phyloP scores from a whole-genome alignment of 1,139 yeast species.

The Arxiozyma slooffiae region DNA sequence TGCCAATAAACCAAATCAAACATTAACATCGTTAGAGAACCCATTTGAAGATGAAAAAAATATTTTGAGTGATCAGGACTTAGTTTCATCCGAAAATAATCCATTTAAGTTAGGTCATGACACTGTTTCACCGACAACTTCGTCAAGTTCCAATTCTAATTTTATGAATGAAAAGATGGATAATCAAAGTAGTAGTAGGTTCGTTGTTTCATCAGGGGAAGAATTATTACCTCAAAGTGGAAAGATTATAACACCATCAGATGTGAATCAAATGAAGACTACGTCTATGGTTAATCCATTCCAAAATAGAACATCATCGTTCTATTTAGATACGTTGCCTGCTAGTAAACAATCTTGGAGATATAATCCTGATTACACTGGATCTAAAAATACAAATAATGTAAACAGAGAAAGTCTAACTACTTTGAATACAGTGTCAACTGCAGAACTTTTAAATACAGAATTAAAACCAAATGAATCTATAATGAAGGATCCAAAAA shows the following conservation, averaged over 20 bases:
- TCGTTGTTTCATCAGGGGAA: background rate
- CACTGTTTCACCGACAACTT: slow-evolving; percentile 9
- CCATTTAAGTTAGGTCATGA: slow-evolving; percentile 43
- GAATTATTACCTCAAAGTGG: slow-evolving; percentile 1
- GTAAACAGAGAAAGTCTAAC: slow-evolving; percentile 46
- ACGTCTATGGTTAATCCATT: slow-evolving; percentile 8
- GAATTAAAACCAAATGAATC: slow-evolving; percentile 57
- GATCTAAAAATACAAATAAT: background rate
- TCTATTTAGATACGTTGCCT: slow-evolving; percentile 28
- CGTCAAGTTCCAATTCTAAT: slow-evolving; percentile 32
- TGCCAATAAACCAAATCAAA: slow-evolving; percentile 35
- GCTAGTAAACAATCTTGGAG: slow-evolving; percentile 64
- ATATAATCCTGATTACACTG: slow-evolving; percentile 34
- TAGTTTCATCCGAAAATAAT: slow-evolving; percentile 41
- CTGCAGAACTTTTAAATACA: slow-evolving; percentile 74
- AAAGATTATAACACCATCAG: slow-evolving; percentile 19
- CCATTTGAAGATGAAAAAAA: slow-evolving; percentile 30
- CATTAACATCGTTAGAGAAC: slow-evolving; percentile 18
- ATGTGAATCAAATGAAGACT: slow-evolving; percentile 17
- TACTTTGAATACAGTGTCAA: slow-evolving; percentile 76
- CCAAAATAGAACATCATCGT: slow-evolving; percentile 23
- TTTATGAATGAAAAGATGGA: slow-evolving; percentile 23
- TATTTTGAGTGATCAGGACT: slow-evolving; percentile 15
- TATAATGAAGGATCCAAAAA: slow-evolving; percentile 34
- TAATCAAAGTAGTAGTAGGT: background rate